phyloP scores from a whole-genome alignment of 305 asterid species.

The Fraxinus sp. region DNA sequence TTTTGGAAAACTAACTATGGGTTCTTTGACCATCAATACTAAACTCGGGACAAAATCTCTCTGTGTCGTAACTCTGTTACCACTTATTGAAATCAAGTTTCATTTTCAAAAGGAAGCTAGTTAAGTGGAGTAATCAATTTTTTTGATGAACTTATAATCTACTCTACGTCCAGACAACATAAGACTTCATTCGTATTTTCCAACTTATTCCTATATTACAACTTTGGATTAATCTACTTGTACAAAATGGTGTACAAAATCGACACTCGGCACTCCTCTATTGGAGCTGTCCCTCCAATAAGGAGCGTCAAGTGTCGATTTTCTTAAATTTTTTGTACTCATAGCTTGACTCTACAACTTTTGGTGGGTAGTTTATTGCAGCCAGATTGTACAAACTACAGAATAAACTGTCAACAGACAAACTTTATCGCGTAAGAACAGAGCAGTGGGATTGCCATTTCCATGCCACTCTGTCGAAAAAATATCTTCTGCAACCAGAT shows the following conservation, averaged over 20 bases:
- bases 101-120: neutral
- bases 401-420: neutral
- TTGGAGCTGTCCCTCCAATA: too few species aligned
- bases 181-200: neutral
- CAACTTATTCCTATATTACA: neutral
- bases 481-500: slow-evolving; percentile 29
- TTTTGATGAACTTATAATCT: neutral
- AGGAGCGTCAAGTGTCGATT: too few species aligned
- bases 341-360: too few species aligned
- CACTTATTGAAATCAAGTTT: neutral
- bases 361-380: neutral
- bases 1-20: neutral
- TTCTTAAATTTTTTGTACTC: too few species aligned
- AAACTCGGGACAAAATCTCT: neutral
- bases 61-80: neutral
- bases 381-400: neutral
- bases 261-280: too few species aligned
- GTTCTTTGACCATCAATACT: neutral
- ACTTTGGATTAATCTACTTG: too few species aligned
- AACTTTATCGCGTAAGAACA: neutral
- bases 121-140: too few species aligned
- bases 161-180: neutral
- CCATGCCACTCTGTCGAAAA: slow-evolving; percentile 18
- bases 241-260: too few species aligned
- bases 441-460: slow-evolving; percentile 33